Conservation (phyloP, 2,329 filamentous ascomycete genomes). For the Basipetospora chlamydospora region DNA sequence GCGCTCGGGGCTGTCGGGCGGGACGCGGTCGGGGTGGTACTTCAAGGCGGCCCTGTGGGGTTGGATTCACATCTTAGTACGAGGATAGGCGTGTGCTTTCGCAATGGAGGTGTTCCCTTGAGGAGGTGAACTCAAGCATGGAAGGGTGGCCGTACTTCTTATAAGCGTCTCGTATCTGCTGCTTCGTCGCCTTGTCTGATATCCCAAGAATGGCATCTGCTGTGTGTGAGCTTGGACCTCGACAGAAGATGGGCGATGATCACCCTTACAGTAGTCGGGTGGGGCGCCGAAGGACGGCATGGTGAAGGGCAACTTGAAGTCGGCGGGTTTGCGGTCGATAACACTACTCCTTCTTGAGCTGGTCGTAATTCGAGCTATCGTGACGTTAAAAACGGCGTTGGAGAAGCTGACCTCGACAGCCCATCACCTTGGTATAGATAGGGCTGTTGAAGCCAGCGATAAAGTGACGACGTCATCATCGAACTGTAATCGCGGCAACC, state of each 20-base stretch:
- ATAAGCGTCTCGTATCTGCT: slow-evolving; percentile 87
- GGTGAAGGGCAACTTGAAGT: not conserved
- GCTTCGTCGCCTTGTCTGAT: slow-evolving; percentile 55
- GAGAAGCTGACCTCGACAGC: no score
- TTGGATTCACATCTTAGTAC: slow-evolving; percentile 23
- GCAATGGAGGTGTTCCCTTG: no score
- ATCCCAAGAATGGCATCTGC: slow-evolving; percentile 63
- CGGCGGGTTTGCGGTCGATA: no score
- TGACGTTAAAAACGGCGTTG: no score
- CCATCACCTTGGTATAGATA: no score
- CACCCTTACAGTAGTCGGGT: slow-evolving; percentile 42
- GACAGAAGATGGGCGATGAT: slow-evolving; percentile 2
- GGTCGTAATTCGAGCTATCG: no score
- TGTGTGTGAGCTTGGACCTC: slow-evolving; percentile 6
- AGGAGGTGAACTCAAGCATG: no score
- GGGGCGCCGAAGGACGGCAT: slow-evolving; percentile 23
- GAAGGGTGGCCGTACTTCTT: slow-evolving; percentile 56
- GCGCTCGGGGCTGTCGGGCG: slow-evolving; percentile 71
- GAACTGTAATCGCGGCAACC: no score
- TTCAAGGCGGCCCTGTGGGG: slow-evolving; percentile 57
- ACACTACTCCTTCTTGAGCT: no score
- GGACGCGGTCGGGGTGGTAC: slow-evolving; percentile 84
- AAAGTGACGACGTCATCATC: no score
- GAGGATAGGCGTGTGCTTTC: no score
- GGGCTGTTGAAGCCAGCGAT: no score